phyloP scores from a whole-genome alignment of 441 rosid species.

The Erodium trifolium region DNA sequence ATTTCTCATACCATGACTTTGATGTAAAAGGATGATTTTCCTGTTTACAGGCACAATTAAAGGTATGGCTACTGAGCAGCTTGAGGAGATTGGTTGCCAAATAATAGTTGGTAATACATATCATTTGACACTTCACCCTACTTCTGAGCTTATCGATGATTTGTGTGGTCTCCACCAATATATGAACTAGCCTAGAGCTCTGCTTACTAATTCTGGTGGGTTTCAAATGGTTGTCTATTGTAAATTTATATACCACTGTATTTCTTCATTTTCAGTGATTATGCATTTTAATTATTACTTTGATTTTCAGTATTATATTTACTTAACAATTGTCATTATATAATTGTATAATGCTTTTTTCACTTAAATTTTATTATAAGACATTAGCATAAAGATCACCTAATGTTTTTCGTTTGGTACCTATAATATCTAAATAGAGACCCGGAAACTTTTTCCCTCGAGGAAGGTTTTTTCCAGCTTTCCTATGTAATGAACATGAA shows the following conservation, averaged over 20 bases:
- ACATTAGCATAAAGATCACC: background rate
- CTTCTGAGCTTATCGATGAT: constrained; percentile 64
- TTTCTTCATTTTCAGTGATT: constrained; percentile 8
- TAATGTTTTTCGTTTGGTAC: no score
- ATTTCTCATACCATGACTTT: background rate
- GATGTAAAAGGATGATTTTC: constrained; percentile 11
- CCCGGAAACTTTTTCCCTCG: background rate
- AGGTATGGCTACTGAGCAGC: constrained; percentile 61
- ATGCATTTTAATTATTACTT: background rate
- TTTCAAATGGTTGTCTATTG: constrained; percentile 59
- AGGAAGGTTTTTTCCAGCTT: background rate
- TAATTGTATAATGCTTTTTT: no score
- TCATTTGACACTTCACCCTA: constrained; percentile 73
- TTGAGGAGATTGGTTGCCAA: constrained; percentile 79
- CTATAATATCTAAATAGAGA: background rate
- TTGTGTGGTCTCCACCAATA: constrained; percentile 72
- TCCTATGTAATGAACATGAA: background rate
- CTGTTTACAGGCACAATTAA: constrained; percentile 58
- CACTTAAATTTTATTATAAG: background rate
- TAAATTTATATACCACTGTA: constrained; percentile 10
- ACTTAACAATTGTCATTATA: background rate
- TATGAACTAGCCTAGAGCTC: constrained; percentile 77
- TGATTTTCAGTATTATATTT: background rate
- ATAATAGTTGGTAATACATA: constrained; percentile 75
- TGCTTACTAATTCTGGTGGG: constrained; percentile 84